Evolutionary conservation across 768 basidiomycete species (phyloP).

Genomic region (Tricholoma sp.): DNA sequence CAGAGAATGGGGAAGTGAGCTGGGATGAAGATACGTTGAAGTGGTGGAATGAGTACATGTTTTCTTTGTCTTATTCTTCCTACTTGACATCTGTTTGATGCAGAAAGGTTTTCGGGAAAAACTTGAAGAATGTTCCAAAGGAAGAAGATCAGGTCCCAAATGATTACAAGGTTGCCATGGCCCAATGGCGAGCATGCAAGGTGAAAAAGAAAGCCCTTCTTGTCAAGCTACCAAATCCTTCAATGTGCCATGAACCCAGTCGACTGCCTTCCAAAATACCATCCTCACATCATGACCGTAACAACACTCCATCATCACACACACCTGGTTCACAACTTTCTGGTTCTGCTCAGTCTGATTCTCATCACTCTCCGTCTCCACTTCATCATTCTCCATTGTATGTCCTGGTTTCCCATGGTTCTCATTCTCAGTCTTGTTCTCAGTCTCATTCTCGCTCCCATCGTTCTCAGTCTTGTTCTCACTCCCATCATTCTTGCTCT

Average conservation of each 20-base stretch:
- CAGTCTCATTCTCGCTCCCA: not conserved
- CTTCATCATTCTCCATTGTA: not conserved
- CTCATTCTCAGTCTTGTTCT: not conserved
- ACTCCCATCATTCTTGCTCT: not conserved
- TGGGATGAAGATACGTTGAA: not conserved
- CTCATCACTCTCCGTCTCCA: not conserved
- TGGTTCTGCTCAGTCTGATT: not conserved
- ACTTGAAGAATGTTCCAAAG: not conserved
- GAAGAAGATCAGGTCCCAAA: not conserved
- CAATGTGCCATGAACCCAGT: not conserved
- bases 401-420: not conserved
- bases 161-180: not conserved
- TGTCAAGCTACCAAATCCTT: not conserved
- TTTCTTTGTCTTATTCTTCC: not conserved
- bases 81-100: not conserved
- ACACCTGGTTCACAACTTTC: not conserved
- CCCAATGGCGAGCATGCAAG: not conserved
- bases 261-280: not conserved
- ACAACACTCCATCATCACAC: not conserved
- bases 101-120: not conserved
- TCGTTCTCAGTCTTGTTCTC: too few species aligned
- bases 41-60: not conserved
- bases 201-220: not conserved
- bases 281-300: not conserved
- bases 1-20: not conserved